Conservation (phyloP, 306 rosid species). For the Citrullus mucosospermus region DNA sequence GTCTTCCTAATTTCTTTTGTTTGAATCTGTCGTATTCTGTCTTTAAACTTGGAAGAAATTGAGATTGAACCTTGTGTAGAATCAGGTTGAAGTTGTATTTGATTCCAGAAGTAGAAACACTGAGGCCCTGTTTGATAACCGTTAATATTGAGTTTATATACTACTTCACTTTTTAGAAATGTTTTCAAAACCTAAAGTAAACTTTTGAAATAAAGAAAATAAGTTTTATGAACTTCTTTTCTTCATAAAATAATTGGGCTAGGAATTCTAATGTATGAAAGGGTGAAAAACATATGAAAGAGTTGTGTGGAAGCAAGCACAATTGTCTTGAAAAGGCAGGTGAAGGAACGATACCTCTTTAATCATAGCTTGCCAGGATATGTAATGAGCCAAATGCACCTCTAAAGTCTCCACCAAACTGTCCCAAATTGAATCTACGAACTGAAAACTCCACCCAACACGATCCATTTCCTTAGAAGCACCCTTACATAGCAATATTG, state of each 20-base stretch:
- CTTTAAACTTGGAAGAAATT: neutral
- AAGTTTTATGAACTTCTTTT: neutral
- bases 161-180: neutral
- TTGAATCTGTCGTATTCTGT: neutral
- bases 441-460: neutral
- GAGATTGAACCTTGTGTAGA: neutral
- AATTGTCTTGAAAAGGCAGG: neutral
- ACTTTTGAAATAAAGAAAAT: neutral
- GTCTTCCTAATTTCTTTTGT: neutral
- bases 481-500: neutral
- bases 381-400: neutral
- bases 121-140: neutral
- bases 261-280: neutral
- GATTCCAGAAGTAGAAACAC: neutral
- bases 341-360: neutral
- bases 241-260: neutral
- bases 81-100: neutral
- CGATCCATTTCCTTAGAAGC: neutral
- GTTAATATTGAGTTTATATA: neutral
- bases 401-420: neutral
- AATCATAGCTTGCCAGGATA: neutral
- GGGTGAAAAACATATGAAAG: neutral
- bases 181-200: neutral
- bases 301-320: neutral
- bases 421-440: neutral